Base-by-base conservation (phyloP, 116 monocot species). In the Cymodocea nodosa region DNA sequence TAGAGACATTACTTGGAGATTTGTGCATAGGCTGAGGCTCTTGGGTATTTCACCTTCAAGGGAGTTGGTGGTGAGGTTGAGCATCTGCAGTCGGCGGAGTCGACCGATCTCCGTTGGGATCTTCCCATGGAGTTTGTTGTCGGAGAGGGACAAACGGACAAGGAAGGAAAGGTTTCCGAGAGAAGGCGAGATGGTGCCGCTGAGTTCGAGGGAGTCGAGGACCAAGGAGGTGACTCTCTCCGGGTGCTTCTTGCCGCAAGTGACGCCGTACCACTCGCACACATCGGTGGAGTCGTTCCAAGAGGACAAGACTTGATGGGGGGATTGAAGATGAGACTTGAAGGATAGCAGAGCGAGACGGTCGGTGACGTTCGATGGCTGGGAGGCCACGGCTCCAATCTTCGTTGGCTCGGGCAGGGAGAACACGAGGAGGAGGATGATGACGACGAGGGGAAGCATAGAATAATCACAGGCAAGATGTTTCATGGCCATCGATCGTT, bases 141-240 rank as follows among this genome's bases (percentile, higher is more conserved):
- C 15, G 4, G 17, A 37, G 20, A 68, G 36, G 19, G 56, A 19
- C 13, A 68, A 19, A 4, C 7, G 25, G 4, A 18, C 35, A 35
- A 80, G 73, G 51, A 24, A 50, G 19, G 72, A 50, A 59, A 81
- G 73, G 13, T 62, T 37, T 23, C 56, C 18, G 17, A 87, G 67
- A 74, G 72, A 75, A n/a, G 65, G 19, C 0, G 85, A 76, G 39
- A 85, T 68, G 20, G 74, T 60, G 52, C 86, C 79, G 51, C 54
- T 60, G 18, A 79, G 37, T n/a, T 23, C 23, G 15, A 69, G 25
- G 1, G 58, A 18, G 1, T 15, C 19, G 7, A 68, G 22, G 3
- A 15, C 20, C 36, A 68, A 34, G 0, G 56, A 35, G 12, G 56
- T 56, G 56, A 68, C 54, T 18, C 68, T 35, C 0, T 40, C 56